A percentile compares a stretch with the other conserved stretches of the same genome.
These are phyloP conservation scores for Microthyrium microscopicum DNA, from an alignment of 2,329 filamentous ascomycete species.

Conservation along the genomic window DNA sequence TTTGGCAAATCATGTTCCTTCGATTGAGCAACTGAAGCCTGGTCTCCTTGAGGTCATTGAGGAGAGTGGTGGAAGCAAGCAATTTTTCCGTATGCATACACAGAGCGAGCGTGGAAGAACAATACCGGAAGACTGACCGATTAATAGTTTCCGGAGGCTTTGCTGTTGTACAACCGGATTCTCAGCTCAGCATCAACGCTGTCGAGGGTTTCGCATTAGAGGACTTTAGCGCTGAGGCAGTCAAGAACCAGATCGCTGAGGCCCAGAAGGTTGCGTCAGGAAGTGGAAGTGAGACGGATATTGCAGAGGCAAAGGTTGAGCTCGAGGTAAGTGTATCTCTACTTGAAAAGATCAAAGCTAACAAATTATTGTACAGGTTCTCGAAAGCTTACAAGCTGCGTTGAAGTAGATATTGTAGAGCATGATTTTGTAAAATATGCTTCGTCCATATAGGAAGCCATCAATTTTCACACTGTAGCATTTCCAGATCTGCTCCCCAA, in stretches of 20 bases:
- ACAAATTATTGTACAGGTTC: conserved; percentile 41
- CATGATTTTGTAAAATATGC: too few species aligned
- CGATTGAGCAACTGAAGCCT: conserved; percentile 97
- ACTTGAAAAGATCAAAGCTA: background rate
- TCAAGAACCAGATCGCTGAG: conserved; percentile 80
- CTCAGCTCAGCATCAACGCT: conserved; percentile 91
- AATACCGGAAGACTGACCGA: conserved; percentile 7
- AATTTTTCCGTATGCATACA: conserved; percentile 98
- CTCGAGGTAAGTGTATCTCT: conserved; percentile 55
- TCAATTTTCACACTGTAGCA: too few species aligned
- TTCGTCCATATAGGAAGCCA: too few species aligned
- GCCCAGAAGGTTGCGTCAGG: conserved; percentile 89
- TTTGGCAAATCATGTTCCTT: conserved; percentile 95
- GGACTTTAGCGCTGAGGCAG: conserved; percentile 87
- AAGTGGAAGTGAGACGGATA: conserved; percentile 85
- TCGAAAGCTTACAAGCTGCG: conserved; percentile 66
- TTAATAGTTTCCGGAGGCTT: conserved; percentile 84
- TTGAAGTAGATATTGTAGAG: conserved; percentile 47
- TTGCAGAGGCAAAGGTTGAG: conserved; percentile 98
- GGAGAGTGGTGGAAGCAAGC: conserved; percentile 79
- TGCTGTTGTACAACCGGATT: conserved; percentile 90
- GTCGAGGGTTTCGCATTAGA: conserved; percentile 89
- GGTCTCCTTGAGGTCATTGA: conserved; percentile 90
- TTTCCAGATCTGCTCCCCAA: too few species aligned
- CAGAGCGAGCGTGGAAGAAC: too few species aligned